A percentile compares a stretch with the other conserved stretches of the same genome.
phyloP scores from a whole-genome alignment of 176 grass and related monocot species.

The Microstegium vimineum region DNA sequence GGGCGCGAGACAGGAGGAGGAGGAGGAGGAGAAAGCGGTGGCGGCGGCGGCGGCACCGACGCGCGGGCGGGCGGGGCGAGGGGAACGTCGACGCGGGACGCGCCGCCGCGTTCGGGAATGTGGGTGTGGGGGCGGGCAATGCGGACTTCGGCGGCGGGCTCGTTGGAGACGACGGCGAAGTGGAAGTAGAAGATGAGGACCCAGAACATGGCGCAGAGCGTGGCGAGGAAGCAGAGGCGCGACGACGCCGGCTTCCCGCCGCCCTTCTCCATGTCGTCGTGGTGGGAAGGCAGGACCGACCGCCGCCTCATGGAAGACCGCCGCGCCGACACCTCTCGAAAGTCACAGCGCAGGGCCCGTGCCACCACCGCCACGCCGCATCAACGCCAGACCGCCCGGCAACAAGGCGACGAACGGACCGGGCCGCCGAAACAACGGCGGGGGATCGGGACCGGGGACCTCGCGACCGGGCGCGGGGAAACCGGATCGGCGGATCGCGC shows the following conservation, averaged over 20 bases:
- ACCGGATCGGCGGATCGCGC: constrained; percentile 31
- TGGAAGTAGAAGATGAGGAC: constrained; percentile 95
- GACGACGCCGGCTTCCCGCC: constrained; percentile 55
- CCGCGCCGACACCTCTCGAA: background rate
- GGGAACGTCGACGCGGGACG: background rate
- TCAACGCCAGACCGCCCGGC: background rate
- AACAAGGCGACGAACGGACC: background rate
- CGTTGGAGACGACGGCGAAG: constrained; percentile 55
- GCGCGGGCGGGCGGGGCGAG: background rate
- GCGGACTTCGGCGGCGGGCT: constrained; percentile 14
- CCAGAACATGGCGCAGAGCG: constrained; percentile 86
- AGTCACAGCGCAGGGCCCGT: background rate
- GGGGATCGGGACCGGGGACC: background rate
- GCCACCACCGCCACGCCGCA: background rate
- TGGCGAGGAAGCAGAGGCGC: constrained; percentile 76
- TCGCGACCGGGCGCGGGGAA: constrained; percentile 10
- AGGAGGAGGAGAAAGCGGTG: too few species aligned
- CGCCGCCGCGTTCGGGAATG: background rate
- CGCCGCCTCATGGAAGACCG: constrained; percentile 66
- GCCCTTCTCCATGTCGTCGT: constrained; percentile 69
- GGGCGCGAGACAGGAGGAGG: background rate
- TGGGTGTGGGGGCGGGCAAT: constrained; percentile 8
- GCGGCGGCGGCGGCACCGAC: background rate
- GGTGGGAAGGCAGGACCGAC: constrained; percentile 30
- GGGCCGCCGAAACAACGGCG: background rate